Evolutionary conservation across 23 red algal genomes (phyloP).

Genomic region (Chondrus crispus): DNA sequence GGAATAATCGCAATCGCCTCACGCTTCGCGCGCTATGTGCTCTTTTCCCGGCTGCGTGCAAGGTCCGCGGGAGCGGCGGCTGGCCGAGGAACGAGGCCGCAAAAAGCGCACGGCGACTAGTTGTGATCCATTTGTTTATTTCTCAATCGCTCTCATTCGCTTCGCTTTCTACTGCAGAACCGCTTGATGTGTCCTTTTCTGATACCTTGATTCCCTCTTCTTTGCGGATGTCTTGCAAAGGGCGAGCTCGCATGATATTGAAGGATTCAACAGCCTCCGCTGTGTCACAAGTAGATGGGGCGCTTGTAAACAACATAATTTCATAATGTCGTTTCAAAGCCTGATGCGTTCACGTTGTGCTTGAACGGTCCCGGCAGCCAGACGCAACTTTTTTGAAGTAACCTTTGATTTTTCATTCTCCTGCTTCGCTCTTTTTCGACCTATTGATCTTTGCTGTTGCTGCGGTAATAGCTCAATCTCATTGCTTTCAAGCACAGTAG

Average conservation of each 20-base stretch:
- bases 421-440: neutral
- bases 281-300: neutral
- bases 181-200: too few relatives aligned
- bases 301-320: conserved; percentile 10
- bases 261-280: conserved; percentile 3
- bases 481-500: neutral
- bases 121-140: too few relatives aligned
- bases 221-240: neutral
- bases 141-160: too few relatives aligned
- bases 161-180: too few relatives aligned
- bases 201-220: too few relatives aligned
- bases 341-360: neutral
- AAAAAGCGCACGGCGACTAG: neutral
- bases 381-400: neutral
- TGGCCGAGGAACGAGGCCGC: neutral
- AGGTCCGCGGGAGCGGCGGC: neutral
- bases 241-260: neutral
- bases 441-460: neutral
- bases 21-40: neutral
- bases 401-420: neutral
- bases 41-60: neutral
- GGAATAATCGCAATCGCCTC: neutral
- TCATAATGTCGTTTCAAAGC: neutral
- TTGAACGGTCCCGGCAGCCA: neutral
- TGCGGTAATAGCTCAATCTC: neutral